Conservation (phyloP, 331 rosid species). For the Quercus lobata region DNA sequence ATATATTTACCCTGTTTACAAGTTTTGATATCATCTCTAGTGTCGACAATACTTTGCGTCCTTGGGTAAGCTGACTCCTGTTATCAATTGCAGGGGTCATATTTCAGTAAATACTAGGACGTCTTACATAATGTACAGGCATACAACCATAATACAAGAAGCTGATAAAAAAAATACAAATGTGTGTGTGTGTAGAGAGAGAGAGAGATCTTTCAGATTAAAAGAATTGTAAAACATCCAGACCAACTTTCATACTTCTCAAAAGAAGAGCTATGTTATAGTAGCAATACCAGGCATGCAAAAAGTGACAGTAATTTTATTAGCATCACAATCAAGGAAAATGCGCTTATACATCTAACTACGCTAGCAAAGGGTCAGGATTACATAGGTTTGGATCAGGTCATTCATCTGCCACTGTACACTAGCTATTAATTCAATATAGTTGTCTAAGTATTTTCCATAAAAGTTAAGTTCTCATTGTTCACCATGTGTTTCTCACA, state of each 20-base stretch:
- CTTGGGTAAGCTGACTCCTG: conserved; percentile 89
- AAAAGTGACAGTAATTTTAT: not conserved
- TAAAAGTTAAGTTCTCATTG: not conserved
- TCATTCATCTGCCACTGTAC: not conserved
- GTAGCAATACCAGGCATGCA: not conserved
- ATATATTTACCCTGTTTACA: conserved; percentile 65
- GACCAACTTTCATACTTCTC: not conserved
- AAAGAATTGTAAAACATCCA: not conserved
- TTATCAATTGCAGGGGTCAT: conserved; percentile 15
- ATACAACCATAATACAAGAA: not conserved
- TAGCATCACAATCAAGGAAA: not conserved
- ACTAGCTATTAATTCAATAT: not conserved
- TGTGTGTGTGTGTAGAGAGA: not conserved
- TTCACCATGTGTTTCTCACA: not conserved
- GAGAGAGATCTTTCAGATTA: not conserved
- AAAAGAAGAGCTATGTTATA: not conserved
- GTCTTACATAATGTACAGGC: not conserved
- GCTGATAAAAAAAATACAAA: not conserved
- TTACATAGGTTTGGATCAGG: not conserved
- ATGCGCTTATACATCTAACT: not conserved
- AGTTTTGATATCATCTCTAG: conserved; percentile 80
- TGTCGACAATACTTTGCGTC: conserved; percentile 71
- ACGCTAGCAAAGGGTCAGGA: not conserved
- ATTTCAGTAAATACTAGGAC: conserved; percentile 4
- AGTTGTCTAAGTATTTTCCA: not conserved